A percentile compares a stretch with the other conserved stretches of the same genome.
phyloP scores from a whole-genome alignment of 2,329 filamentous ascomycete genomes.

The Nothomitra cinnamomea region DNA sequence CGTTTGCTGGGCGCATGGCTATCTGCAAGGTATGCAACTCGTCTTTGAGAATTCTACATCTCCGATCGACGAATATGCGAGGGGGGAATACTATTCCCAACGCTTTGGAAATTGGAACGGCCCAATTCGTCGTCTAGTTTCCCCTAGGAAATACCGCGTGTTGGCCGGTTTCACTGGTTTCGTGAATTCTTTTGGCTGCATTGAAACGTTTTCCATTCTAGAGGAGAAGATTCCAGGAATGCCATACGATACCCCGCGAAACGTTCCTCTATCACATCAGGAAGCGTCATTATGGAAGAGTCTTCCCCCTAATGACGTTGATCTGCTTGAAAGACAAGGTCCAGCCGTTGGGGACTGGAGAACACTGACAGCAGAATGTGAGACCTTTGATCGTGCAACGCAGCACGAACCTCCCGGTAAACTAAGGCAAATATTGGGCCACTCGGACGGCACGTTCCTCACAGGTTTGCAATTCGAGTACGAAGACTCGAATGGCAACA shows the following conservation, averaged over 20 bases:
- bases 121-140: constrained; percentile 7
- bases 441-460: constrained; percentile 11
- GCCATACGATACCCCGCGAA: constrained; percentile 7
- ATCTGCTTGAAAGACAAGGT: constrained; percentile 11
- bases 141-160: constrained; percentile 8
- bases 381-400: constrained; percentile 10
- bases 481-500: constrained; percentile 3
- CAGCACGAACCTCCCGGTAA: background rate
- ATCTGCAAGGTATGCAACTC: constrained; percentile 11
- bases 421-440: constrained; percentile 11
- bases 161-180: constrained; percentile 13
- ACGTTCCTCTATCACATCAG: constrained; percentile 10
- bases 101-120: constrained; percentile 11
- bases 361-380: constrained; percentile 12
- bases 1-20: constrained; percentile 1
- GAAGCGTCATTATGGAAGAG: constrained; percentile 13
- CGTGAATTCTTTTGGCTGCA: constrained; percentile 12
- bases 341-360: constrained; percentile 12
- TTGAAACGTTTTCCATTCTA: constrained; percentile 13
- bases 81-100: constrained; percentile 7
- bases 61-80: background rate
- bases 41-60: constrained; percentile 7
- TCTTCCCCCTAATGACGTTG: constrained; percentile 9
- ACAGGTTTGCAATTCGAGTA: constrained; percentile 13
- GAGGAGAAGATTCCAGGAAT: constrained; percentile 10